These are phyloP conservation scores for Ramularia endophylla DNA, from an alignment of 2,329 filamentous ascomycete genomes.

Conservation along the genomic window DNA sequence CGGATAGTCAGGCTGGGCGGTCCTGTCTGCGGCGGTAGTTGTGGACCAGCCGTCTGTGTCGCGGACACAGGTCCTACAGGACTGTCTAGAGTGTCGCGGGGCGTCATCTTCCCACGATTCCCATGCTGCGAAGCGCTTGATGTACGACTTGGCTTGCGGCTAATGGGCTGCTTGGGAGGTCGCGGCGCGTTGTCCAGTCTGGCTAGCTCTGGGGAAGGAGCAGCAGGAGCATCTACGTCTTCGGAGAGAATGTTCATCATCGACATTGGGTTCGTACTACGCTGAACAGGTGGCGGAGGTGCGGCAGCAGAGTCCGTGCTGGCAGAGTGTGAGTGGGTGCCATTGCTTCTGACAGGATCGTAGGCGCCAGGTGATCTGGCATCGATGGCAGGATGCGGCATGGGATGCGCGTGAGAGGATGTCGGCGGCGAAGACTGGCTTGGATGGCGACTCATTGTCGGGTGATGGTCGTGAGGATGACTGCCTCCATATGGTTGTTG, in stretches of 20 bases:
- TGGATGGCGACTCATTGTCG: slow-evolving; percentile 17
- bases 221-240: slow-evolving; percentile 6
- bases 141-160: slow-evolving; percentile 23
- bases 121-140: slow-evolving; percentile 23
- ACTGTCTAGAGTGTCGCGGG: slow-evolving; percentile 3
- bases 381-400: slow-evolving; percentile 26
- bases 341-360: slow-evolving; percentile 25
- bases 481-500: slow-evolving; percentile 22
- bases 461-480: slow-evolving; percentile 14
- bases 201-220: slow-evolving; percentile 2
- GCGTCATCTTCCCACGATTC: slow-evolving; percentile 6
- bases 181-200: not conserved
- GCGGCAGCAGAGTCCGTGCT: slow-evolving; percentile 20
- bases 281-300: slow-evolving; percentile 36
- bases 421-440: slow-evolving; percentile 23
- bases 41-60: slow-evolving; percentile 5
- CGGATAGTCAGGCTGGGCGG: slow-evolving; percentile 31
- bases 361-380: slow-evolving; percentile 32
- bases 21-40: slow-evolving; percentile 24
- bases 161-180: slow-evolving; percentile 12
- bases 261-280: slow-evolving; percentile 83
- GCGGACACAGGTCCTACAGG: slow-evolving; percentile 1
- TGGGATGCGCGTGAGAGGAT: slow-evolving; percentile 24
- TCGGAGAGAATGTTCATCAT: slow-evolving; percentile 91
- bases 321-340: slow-evolving; percentile 22